Percentiles rank a stretch among this genome's conserved stretches.
Evolutionary conservation across 2,329 filamentous ascomycete genomes (phyloP).

Genomic region (Berkeleyomyces rouxiae): DNA sequence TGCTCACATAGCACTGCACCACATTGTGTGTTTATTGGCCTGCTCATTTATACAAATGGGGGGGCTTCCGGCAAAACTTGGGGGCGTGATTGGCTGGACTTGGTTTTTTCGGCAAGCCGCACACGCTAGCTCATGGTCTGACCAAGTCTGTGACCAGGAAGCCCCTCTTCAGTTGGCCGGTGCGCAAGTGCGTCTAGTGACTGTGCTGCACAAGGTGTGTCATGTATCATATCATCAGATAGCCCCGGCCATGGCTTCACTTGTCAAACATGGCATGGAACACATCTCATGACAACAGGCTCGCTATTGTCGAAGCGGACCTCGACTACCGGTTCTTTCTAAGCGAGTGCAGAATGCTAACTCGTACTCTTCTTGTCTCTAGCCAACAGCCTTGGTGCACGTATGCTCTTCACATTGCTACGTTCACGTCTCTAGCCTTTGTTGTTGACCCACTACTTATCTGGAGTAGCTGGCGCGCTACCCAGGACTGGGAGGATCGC

Average conservation of each 20-base stretch:
- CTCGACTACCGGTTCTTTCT: not conserved
- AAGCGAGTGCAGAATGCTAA: not conserved
- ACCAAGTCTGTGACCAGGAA: slow-evolving; percentile 15
- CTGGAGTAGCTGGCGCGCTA: slow-evolving; percentile 51
- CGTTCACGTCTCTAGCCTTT: slow-evolving; percentile 76
- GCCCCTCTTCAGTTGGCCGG: not conserved
- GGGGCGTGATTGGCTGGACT: slow-evolving; percentile 4
- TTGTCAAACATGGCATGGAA: not conserved
- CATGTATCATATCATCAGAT: not conserved
- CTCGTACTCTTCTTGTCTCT: slow-evolving; percentile 7
- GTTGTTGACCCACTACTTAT: slow-evolving; percentile 59
- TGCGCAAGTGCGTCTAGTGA: not conserved
- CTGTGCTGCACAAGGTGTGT: not conserved
- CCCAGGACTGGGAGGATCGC: slow-evolving; percentile 39
- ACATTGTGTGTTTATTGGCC: too few species aligned
- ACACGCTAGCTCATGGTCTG: slow-evolving; percentile 13
- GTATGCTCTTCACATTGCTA: slow-evolving; percentile 84
- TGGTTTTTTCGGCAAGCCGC: slow-evolving; percentile 10
- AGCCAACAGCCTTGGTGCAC: slow-evolving; percentile 88
- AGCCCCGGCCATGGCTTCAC: not conserved
- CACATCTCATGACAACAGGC: not conserved
- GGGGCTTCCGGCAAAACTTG: not conserved
- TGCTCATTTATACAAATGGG: not conserved
- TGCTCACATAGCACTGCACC: too few species aligned
- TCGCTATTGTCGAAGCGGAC: not conserved